These are phyloP conservation scores for Trametopsis cervina DNA, from an alignment of 768 basidiomycete species.

Conservation along the genomic window DNA sequence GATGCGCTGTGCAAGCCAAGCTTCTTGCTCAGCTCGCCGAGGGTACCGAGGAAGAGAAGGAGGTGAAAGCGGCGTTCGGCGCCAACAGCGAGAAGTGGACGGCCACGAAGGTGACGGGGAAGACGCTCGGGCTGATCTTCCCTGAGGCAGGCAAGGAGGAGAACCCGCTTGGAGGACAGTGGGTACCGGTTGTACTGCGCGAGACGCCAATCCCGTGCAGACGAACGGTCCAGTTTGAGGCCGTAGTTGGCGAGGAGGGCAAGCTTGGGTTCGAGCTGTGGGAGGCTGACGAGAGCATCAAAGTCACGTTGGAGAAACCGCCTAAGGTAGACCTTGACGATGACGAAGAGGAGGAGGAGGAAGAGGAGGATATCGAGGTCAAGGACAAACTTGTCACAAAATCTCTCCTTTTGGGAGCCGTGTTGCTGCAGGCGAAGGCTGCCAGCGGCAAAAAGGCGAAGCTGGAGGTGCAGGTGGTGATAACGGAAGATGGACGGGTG, in stretches of 20 bases:
- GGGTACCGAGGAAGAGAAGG: slow-evolving; percentile 35
- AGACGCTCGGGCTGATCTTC: slow-evolving; percentile 61
- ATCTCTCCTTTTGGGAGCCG: slow-evolving; percentile 36
- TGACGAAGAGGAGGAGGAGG: slow-evolving; percentile 53
- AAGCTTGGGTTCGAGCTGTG: slow-evolving; percentile 65
- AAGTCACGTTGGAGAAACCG: slow-evolving; percentile 49
- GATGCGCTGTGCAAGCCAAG: slow-evolving; percentile 71
- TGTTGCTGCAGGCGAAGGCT: slow-evolving; percentile 30
- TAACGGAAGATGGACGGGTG: slow-evolving; percentile 29
- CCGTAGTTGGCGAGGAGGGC: slow-evolving; percentile 37
- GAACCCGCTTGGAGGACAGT: slow-evolving; percentile 48
- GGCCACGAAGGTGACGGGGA: slow-evolving; percentile 47
- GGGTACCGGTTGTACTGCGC: slow-evolving; percentile 57
- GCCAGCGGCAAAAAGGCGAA: slow-evolving; percentile 41
- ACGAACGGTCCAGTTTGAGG: slow-evolving; percentile 51
- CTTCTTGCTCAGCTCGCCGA: slow-evolving; percentile 44
- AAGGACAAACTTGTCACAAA: slow-evolving; percentile 58
- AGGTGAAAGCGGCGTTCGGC: slow-evolving; percentile 45
- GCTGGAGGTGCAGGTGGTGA: slow-evolving; percentile 38
- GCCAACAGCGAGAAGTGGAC: slow-evolving; percentile 31
- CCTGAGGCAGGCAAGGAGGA: slow-evolving; percentile 35
- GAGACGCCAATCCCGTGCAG: slow-evolving; percentile 70
- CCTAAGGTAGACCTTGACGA: slow-evolving; percentile 41
- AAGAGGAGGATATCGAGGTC: slow-evolving; percentile 53
- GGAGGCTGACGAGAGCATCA: slow-evolving; percentile 67